Evolutionary conservation across 345 rosid genomes (phyloP), one percentile per base, ranked within the genome.

Genomic region (Sonneratia caseolaris): DNA sequence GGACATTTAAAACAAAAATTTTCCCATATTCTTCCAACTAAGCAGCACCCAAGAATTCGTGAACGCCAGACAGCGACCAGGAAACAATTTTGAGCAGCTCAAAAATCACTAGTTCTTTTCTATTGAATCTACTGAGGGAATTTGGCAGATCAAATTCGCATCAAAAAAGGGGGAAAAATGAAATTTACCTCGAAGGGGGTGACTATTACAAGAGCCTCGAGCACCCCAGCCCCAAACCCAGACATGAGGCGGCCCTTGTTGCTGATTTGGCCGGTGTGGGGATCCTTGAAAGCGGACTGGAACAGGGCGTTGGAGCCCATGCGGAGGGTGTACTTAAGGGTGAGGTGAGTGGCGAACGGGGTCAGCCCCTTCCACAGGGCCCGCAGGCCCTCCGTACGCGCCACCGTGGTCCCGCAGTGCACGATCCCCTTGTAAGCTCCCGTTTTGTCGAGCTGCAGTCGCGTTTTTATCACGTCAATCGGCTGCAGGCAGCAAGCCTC

Each of bases 311-410:
- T 92, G 35, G 97, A 92, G 9, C 99, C 97, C 97, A 95, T 90
- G 37, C 97, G 85, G 70, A 92, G 91, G 68, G 97, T 76, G 72
- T 90, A 89, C 59, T 95, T 95, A 72, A 95, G 85, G 0, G 97
- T 95, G 24, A 95, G 82, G 83, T 95, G 99, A 7, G 97, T 95
- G n/a, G 97, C 97, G 79, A 92, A 95, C 18, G 99, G 99, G 2
- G 99, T 91, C 75, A 94, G 70, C 0, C 97, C 97, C 74, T 91
- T 94, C 97, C 98, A 94, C 21, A 94, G 85, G 71, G 98, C 97
- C 7, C 93, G 81, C n/a, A 87, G 82, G 45, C 98, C 97, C 77
- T 94, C 97, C 0, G 91, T 88, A 0, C 79, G 76, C 64, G 73
- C 69, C 37, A 94, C 86, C 37, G 92, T 91, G 27, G 85, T 15